Base-by-base conservation (phyloP, 495 filamentous ascomycete species). In the Trichocladium antarcticum region DNA sequence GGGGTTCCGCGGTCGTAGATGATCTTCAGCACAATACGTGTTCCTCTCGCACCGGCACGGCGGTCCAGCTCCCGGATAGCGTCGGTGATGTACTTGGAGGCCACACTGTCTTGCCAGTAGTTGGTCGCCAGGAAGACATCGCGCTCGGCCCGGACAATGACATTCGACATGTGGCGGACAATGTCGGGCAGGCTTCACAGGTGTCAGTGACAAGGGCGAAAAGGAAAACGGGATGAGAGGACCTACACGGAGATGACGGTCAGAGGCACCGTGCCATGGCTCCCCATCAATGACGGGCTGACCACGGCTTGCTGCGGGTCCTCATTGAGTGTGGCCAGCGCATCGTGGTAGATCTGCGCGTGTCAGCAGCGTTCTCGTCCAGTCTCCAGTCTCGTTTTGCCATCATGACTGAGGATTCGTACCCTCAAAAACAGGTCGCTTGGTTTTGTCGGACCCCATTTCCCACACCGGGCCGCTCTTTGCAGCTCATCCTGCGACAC, bases 91-190 rank as follows among this genome's bases (percentile, higher is more conserved):
- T 82, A 72, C 16, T 68, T 77, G 27, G 79, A 79, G 1, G 83
- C 81, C 14, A 80, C 74, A 2, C 81, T 81, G 43, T 79, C 65
- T 47, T 79, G 72, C 85, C 84, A 89, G 63, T 77, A 87, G 53
- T 84, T 85, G 0, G 85, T 89, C 0, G 78, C 82, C 7, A 89
- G 62, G 45, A 81, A 79, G 1, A 89, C 76, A 58, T 89, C 85
- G 37, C 71, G 75, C 59, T 86, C 70, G 1, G 84, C 84, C 1
- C 83, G 74, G 14, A 72, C 82, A 43, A 89, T 87, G 16, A 83
- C 72, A 57, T 88, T 88, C 12, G 81, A 77, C 68, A 84, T 80
- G 65, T 88, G 83, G 5, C 82, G 73, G 45, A 74, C 74, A 38
- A 87, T 79, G 56, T 89, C 85, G 4, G 79, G 77, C 10, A 89